Percentiles rank a stretch among this genome's conserved stretches.
Conservation (phyloP, 768 basidiomycete species). For the Leucogyrophana mollusca region DNA sequence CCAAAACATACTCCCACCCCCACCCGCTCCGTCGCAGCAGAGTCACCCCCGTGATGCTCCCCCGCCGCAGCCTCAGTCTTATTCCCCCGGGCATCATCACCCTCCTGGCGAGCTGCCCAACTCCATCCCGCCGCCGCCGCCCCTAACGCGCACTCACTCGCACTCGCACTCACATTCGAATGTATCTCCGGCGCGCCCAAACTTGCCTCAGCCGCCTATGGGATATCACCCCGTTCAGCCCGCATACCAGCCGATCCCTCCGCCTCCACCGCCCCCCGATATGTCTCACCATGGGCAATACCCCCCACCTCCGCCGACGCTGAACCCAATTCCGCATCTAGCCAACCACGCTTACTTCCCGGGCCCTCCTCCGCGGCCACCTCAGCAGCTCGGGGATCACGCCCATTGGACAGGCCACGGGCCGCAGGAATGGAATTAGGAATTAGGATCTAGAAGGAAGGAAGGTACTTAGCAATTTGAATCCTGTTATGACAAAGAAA, state of each 20-base stretch:
- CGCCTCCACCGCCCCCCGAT: slow-evolving; percentile 31
- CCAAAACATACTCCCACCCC: slow-evolving; percentile 11
- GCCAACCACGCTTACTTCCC: slow-evolving; percentile 33
- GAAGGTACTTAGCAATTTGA: too few species aligned
- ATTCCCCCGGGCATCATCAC: slow-evolving; percentile 12
- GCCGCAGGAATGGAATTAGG: background rate
- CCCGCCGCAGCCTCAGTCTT: slow-evolving; percentile 20
- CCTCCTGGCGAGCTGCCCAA: slow-evolving; percentile 6
- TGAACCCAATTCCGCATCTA: slow-evolving; percentile 15
- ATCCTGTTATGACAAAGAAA: too few species aligned
- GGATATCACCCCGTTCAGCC: slow-evolving; percentile 43
- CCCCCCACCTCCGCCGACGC: slow-evolving; percentile 17
- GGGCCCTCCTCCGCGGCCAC: slow-evolving; percentile 42
- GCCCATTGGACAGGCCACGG: slow-evolving; percentile 36
- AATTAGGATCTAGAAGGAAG: too few species aligned
- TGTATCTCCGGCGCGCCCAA: slow-evolving; percentile 40
- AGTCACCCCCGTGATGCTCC: too few species aligned
- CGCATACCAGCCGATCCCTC: slow-evolving; percentile 33
- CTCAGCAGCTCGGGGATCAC: slow-evolving; percentile 31
- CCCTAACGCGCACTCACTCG: slow-evolving; percentile 17
- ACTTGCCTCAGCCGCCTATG: slow-evolving; percentile 51
- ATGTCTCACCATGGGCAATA: slow-evolving; percentile 26
- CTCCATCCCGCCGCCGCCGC: slow-evolving; percentile 20
- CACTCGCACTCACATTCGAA: slow-evolving; percentile 21
- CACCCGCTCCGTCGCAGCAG: slow-evolving; percentile 33